Percentiles rank a stretch among this genome's conserved stretches.
phyloP scores from a whole-genome alignment of 73 alveolate genomes.

The Halteria grandinella region DNA sequence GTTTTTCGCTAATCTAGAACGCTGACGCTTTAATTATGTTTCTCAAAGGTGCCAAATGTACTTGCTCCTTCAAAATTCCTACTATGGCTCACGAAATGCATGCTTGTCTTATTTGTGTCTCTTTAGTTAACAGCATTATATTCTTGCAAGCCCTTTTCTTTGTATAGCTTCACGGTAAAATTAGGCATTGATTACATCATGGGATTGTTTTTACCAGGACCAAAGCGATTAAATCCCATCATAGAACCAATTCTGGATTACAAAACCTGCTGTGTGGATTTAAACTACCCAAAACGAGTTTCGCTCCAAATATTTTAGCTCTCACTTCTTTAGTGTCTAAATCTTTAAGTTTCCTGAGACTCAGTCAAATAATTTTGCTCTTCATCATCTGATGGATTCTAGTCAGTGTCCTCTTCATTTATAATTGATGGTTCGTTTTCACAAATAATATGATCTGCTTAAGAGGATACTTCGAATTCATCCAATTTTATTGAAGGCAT shows the following conservation, averaged over 20 bases:
- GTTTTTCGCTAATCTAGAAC: no score
- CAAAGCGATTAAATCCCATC: not conserved
- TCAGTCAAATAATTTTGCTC: no score
- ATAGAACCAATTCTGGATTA: not conserved
- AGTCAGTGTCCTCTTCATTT: not conserved
- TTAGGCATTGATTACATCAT: conserved; percentile 28
- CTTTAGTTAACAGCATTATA: not conserved
- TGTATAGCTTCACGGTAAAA: not conserved
- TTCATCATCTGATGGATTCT: conserved; percentile 32
- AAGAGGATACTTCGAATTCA: no score
- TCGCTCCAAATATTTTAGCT: no score
- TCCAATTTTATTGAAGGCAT: no score
- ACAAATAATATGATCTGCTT: not conserved
- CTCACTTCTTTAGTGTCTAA: not conserved
- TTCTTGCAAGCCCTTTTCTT: not conserved
- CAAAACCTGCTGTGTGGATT: not conserved
- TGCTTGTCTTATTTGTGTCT: not conserved
- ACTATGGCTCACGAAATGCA: not conserved
- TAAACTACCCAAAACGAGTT: not conserved
- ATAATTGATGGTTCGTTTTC: not conserved
- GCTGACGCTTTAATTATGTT: no score
- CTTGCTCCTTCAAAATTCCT: no score
- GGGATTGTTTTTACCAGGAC: not conserved
- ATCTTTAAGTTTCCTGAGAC: not conserved
- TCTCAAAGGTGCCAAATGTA: no score